phyloP scores from a whole-genome alignment of 208 protist genomes.

The Leishmania braziliensis region DNA sequence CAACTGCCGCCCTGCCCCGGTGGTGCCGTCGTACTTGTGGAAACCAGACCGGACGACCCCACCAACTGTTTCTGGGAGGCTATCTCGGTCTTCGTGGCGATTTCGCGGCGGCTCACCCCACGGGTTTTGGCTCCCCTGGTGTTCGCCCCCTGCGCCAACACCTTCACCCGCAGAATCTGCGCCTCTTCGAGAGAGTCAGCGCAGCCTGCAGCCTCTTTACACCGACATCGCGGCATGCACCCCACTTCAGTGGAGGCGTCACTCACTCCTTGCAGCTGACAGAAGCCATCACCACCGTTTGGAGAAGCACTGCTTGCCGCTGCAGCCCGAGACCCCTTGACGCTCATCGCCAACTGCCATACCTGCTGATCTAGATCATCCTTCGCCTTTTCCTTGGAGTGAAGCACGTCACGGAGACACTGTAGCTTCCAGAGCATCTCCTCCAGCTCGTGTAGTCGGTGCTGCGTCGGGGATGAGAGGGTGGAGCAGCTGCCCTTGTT shows the following conservation, averaged over 20 bases:
- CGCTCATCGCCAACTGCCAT: background rate
- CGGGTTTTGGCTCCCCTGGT: background rate
- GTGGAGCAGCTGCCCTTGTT: background rate
- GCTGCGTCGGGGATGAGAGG: background rate
- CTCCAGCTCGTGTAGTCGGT: slow-evolving; percentile 1
- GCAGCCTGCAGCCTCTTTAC: slow-evolving; percentile 3
- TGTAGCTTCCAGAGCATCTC: slow-evolving; percentile 24
- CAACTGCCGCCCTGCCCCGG: background rate
- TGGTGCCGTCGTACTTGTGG: background rate
- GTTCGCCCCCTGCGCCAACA: background rate
- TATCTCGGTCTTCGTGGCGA: background rate
- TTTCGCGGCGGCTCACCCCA: background rate
- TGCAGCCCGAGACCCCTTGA: background rate
- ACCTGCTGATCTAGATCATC: slow-evolving; percentile 18
- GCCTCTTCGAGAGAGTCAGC: slow-evolving; percentile 35
- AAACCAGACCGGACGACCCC: background rate
- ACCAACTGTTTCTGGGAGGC: background rate
- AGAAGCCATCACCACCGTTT: background rate
- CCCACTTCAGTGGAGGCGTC: background rate
- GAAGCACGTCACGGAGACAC: slow-evolving; percentile 5
- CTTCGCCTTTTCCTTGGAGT: slow-evolving; percentile 1
- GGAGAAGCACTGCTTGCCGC: background rate
- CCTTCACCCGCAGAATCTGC: slow-evolving; percentile 8
- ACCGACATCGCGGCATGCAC: slow-evolving; percentile 3
- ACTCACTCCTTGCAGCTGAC: background rate